Evolutionary conservation across 2,329 filamentous ascomycete genomes (phyloP), one percentile per base, ranked within the genome.

Genomic region (Pestalotiopsis sp.): DNA sequence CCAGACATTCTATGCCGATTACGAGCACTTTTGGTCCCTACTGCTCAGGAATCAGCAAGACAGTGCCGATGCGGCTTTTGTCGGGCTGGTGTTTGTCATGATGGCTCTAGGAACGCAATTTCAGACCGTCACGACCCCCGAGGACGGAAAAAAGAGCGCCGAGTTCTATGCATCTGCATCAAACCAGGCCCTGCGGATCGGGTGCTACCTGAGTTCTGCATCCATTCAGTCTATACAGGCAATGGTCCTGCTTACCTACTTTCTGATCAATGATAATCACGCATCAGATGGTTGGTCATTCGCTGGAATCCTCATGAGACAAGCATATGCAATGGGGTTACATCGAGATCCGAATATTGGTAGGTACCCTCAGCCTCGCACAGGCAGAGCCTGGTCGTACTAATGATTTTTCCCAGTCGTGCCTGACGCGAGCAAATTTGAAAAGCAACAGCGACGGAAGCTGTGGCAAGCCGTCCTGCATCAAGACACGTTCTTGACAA

Each of bases 211-310:
- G 3, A 94, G 92, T 77, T 89, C 89, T 59, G 91, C 92, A 1
- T 93, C 91, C 0, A 84, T 94, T 64, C 84, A 89, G 27, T 92
- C 92, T 1, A 89, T 95, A 39, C 92, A 94, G 78, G 89, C 93
- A 59, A 95, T 95, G 92, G 90, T 94, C 0, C 80, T 95, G n/a
- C 90, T 94, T 69, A 90, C 90, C 0, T 95, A 95, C 76, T 95
- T 95, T 73, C 83, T 95, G 45, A 94, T 95, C 82, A 95, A 95
- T 74, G 92, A 95, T 78, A 94, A 94, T 74, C 92, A 95, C 74
- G 92, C 92, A 3, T 93, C 91, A 0, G 93, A 95, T 76, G 93
- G 92, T 1, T 95, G 92, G 90, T 91, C 92, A 0, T 95, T 94
- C 82, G 91, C 91, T 0, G 93, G 93, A 5, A 91, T 95, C 31